Conservation (phyloP, 2,329 filamentous ascomycete genomes). For the Dothideomycetidae sp. region DNA sequence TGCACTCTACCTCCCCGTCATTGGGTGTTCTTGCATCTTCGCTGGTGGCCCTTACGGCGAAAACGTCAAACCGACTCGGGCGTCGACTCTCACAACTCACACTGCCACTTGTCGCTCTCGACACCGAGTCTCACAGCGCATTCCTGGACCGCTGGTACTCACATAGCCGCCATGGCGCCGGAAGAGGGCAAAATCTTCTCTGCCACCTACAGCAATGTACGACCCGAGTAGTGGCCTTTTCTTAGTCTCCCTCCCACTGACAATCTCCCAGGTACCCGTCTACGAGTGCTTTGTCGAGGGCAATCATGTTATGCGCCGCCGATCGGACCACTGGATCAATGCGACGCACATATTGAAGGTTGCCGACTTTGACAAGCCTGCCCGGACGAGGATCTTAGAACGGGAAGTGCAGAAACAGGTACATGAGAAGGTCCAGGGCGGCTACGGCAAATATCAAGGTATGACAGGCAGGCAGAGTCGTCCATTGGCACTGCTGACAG, state of each 20-base stretch:
- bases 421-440: constrained; percentile 96
- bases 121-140: no score
- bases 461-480: no score
- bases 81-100: no score
- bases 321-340: constrained; percentile 94
- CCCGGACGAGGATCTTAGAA: constrained; percentile 85
- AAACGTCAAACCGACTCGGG: no score
- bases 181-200: constrained; percentile 40
- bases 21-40: not conserved
- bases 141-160: no score
- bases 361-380: constrained; percentile 92
- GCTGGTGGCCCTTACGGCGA: no score
- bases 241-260: constrained; percentile 9
- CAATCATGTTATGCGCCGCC: constrained; percentile 92
- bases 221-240: constrained; percentile 1
- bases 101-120: no score
- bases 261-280: constrained; percentile 59
- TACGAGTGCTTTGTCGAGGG: constrained; percentile 80
- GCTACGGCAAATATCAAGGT: constrained; percentile 98
- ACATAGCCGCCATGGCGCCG: not conserved
- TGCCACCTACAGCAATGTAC: constrained; percentile 50
- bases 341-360: constrained; percentile 98
- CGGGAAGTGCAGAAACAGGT: constrained; percentile 91
- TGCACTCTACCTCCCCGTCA: no score
- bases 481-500: not conserved